Evolutionary conservation across 2,329 filamentous ascomycete genomes (phyloP), one percentile per base, ranked within the genome.

Genomic region (Scleromitrula shiraiana): DNA sequence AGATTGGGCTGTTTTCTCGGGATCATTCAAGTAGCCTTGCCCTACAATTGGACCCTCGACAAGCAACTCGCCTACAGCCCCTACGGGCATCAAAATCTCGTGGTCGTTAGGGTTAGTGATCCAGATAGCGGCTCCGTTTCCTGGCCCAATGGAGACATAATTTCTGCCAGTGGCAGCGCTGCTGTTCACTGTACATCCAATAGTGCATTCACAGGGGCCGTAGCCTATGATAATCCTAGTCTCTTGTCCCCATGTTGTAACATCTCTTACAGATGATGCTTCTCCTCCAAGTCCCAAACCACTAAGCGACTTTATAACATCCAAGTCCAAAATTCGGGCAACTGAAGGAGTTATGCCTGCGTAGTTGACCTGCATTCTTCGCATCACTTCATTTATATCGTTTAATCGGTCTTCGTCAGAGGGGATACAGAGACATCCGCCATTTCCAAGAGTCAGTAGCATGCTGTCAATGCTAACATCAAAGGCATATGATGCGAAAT

Each of bases 11-110:
- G 80, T 83, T 62, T 79, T 80, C 33, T 70, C 69, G 0, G 69
- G 67, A 48, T 82, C 75, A 42, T 74, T 74, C 19, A 82, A 64
- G 50, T 85, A 85, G 22, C 78, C 79, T 27, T 76, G 67, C 8
- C 78, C 79, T 2, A 85, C 75, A n/a, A 77, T 72, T 1, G 78
- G 77, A 0, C 77, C 77, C 52, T 60, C 58, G 5, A 63, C 30
- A 4, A 60, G 27, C 10, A 63, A 23, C 30, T 63, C 61, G 7
- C 61, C 61, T n/a, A 63, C 49, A 29, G 51, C 51, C 4, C 59
- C 60, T 2, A 62, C 46, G 2, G 60, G 57, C 30, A 53, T 50
- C 17, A 62, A 38, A 10, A 12, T 24, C 15, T 56, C 39, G 17
- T 55, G 49, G 35, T 60, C 50, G 5, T 54, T 29, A 1, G 52